Evolutionary conservation across 352 stramenopile genomes (phyloP).

Genomic region (Pythium grandisporangium): DNA sequence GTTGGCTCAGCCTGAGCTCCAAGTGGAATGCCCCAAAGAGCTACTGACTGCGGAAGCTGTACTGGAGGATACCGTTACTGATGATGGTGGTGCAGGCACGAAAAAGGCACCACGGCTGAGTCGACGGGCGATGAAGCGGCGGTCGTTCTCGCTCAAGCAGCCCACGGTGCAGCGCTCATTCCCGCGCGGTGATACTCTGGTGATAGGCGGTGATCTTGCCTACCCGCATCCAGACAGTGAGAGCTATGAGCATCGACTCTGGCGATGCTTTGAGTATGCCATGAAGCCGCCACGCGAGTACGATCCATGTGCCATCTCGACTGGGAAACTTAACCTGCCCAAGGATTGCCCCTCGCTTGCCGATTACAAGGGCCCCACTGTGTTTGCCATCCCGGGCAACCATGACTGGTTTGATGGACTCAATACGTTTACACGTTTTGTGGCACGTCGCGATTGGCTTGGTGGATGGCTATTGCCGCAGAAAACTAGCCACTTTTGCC

Average conservation of each 20-base stretch:
- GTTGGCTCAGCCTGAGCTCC: conserved; percentile 83
- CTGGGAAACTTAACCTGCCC: conserved; percentile 56
- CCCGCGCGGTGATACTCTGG: conserved; percentile 77
- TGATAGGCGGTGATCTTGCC: conserved; percentile 90
- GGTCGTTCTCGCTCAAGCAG: conserved; percentile 18
- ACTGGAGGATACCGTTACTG: too few relatives aligned
- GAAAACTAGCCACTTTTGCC: conserved; percentile 87
- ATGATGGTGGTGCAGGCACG: too few relatives aligned
- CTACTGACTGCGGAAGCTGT: conserved; percentile 3
- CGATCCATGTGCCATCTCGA: conserved; percentile 85
- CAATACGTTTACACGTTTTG: conserved; percentile 88
- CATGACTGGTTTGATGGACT: conserved; percentile 94
- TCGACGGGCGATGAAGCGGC: conserved; percentile 5
- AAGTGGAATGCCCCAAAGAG: conserved; percentile 51
- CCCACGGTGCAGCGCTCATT: conserved; percentile 42
- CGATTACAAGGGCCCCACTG: conserved; percentile 64
- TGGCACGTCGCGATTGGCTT: conserved; percentile 88
- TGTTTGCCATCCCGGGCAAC: conserved; percentile 85
- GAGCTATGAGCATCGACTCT: conserved; percentile 88
- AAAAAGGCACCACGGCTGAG: too few relatives aligned
- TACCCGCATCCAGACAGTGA: conserved; percentile 86
- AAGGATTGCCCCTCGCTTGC: conserved; percentile 28
- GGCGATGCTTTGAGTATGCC: conserved; percentile 90
- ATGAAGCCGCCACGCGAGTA: conserved; percentile 86
- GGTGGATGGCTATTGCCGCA: conserved; percentile 90